Base-by-base conservation (phyloP, 179 eudicot genomes). In the Silene coronaria region DNA sequence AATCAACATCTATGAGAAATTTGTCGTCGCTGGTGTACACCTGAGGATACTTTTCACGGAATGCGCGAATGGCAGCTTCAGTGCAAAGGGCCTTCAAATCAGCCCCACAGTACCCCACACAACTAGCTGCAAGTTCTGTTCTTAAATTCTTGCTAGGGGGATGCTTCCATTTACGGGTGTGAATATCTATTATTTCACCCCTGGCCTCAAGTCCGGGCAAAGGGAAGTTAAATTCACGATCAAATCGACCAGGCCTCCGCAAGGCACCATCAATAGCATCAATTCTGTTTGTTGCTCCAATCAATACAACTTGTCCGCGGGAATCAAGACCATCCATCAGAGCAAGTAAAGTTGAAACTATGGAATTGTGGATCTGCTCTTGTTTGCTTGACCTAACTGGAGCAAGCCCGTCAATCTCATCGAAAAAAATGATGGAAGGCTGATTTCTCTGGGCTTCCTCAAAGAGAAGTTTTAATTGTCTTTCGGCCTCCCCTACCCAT, bases 251-350 rank as follows among this genome's bases (percentile, higher is more conserved):
- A 75, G 99, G 99, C 48, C 99, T 91, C 21, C 99, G 85, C 87
- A 96, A 83, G 70, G 99, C 98, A 84, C 99, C 99, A 79, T 96
- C 98, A 78, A 96, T 96, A 79, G 99, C 99, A 80, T 96, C 99
- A 71, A 93, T 90, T 79, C 98, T 88, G 69, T 93, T 96, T 17
- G 99, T 96, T 63, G 99, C 99, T 74, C 99, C 99, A 85, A 96
- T 96, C 85, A 96, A 81, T 61, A 96, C 98, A 70, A 96, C 99
- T 85, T 96, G 99, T 36, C 98, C 99, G 48, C 99, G 88, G 30
- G 99, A 96, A 86, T 96, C 99, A 79, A 96, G 99, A 77, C 99
- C 99, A 63, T 96, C 99, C 99, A 96, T 96, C 74, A 96, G 80
- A 60, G 99, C 99, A 77, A 96, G 97, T 79, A 96, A 84, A 77